These are phyloP conservation scores for Xylariales sp. DNA, from an alignment of 2,329 filamentous ascomycete genomes.

Conservation along the genomic window DNA sequence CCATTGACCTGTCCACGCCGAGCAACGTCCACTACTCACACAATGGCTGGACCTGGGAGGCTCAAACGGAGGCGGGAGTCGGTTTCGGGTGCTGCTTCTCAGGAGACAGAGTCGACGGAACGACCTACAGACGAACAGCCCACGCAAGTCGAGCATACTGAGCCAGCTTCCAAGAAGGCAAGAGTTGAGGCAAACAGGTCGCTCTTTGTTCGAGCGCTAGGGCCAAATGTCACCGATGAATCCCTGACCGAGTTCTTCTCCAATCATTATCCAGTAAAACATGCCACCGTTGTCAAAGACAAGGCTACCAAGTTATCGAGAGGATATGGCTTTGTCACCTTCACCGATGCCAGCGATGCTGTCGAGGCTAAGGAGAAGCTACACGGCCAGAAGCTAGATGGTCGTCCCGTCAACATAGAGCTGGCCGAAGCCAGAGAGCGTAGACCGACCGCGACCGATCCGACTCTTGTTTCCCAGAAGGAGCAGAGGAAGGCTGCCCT, in stretches of 20 bases:
- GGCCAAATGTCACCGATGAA: constrained; percentile 73
- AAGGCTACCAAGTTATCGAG: constrained; percentile 80
- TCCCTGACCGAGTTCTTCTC: constrained; percentile 86
- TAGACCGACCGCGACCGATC: constrained; percentile 18
- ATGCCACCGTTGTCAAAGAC: constrained; percentile 88
- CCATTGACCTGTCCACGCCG: too few species aligned
- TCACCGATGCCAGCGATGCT: constrained; percentile 90
- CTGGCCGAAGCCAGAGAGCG: constrained; percentile 82
- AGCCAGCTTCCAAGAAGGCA: constrained; percentile 48
- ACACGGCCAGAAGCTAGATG: constrained; percentile 71
- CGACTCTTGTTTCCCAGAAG: constrained; percentile 37
- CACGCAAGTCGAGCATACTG: constrained; percentile 6
- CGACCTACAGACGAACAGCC: constrained; percentile 9
- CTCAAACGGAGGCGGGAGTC: constrained; percentile 8
- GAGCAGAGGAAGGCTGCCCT: constrained; percentile 56
- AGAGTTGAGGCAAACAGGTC: constrained; percentile 61
- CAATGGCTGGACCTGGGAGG: constrained; percentile 4
- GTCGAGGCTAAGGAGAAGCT: constrained; percentile 74
- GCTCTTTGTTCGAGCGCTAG: constrained; percentile 87
- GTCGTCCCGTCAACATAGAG: constrained; percentile 79
- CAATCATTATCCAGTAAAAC: constrained; percentile 89
- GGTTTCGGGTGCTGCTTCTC: background rate
- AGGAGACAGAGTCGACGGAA: constrained; percentile 19
- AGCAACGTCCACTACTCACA: too few species aligned
- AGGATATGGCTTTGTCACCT: constrained; percentile 95